A percentile compares a stretch with the other conserved stretches of the same genome.
phyloP scores from a whole-genome alignment of 805 yeast species.

The Kodamaea nitidulidarum region DNA sequence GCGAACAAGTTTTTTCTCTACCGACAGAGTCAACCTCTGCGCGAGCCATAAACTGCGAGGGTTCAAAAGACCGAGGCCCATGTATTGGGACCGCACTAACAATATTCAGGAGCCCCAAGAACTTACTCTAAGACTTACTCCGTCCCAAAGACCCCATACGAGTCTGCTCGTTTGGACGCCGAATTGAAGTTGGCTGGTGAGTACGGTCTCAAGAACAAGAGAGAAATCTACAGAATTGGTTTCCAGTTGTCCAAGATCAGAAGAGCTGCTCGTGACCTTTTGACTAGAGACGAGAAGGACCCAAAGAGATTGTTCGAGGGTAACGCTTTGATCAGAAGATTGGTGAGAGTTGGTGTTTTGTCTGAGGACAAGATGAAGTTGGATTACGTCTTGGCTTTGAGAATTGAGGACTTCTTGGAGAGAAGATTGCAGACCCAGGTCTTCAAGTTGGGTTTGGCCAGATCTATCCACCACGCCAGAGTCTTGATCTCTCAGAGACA shows the following conservation, averaged over 20 bases:
- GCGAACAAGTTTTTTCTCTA: slow-evolving; percentile 4
- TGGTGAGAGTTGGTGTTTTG: slow-evolving; percentile 97
- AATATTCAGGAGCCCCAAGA: slow-evolving; percentile 85
- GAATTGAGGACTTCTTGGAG: slow-evolving; percentile 98
- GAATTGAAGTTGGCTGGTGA: slow-evolving; percentile 99
- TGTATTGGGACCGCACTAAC: slow-evolving; percentile 4
- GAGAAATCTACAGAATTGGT: slow-evolving; percentile 99
- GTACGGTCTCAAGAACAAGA: slow-evolving; percentile 99
- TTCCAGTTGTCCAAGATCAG: slow-evolving; percentile 99
- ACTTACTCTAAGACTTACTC: slow-evolving; percentile 99
- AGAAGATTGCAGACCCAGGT: slow-evolving; percentile 99
- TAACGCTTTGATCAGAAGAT: slow-evolving; percentile 99
- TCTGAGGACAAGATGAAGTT: slow-evolving; percentile 99
- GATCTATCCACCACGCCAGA: slow-evolving; percentile 99
- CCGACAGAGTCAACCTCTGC: no score
- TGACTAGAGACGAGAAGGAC: slow-evolving; percentile 99
- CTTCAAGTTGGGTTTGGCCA: slow-evolving; percentile 98
- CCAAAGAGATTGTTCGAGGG: slow-evolving; percentile 99
- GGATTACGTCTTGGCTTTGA: slow-evolving; percentile 98
- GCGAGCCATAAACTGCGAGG: background rate
- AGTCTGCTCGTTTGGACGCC: slow-evolving; percentile 98
- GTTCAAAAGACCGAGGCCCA: slow-evolving; percentile 1
- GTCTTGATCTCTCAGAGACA: slow-evolving; percentile 98
- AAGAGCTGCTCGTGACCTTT: slow-evolving; percentile 99
- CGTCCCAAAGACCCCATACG: slow-evolving; percentile 99